Percentiles rank a stretch among this genome's conserved stretches.
These are phyloP conservation scores for Zhuliangozyma parablackwelliae DNA, from an alignment of 1,139 yeast species.

Conservation along the genomic window DNA sequence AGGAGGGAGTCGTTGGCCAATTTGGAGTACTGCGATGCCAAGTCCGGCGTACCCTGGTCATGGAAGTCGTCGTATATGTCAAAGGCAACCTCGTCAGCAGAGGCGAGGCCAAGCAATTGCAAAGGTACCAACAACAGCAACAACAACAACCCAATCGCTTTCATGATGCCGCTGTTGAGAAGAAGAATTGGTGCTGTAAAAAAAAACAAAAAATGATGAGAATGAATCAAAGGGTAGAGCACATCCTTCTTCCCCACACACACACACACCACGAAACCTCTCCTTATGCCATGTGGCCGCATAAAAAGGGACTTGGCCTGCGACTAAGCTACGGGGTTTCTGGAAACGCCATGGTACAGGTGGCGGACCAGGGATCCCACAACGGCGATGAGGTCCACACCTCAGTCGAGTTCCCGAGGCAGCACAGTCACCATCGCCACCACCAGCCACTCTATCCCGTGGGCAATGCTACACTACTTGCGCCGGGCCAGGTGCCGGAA, in stretches of 20 bases:
- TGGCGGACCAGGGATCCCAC: neutral
- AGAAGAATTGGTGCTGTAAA: no score
- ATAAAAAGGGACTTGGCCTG: constrained; percentile 35
- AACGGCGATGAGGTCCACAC: neutral
- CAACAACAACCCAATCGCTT: constrained; percentile 2
- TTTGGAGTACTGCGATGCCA: constrained; percentile 16
- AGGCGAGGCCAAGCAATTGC: neutral
- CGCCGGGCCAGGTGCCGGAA: no score
- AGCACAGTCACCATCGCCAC: neutral
- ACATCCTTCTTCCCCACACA: no score
- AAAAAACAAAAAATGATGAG: no score
- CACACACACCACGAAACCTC: no score
- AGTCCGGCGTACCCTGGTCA: constrained; percentile 1
- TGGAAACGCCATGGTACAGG: constrained; percentile 23
- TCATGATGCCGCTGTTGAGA: no score
- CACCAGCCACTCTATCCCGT: no score
- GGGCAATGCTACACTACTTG: no score
- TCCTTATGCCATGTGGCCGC: constrained; percentile 34
- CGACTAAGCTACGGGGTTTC: constrained; percentile 36
- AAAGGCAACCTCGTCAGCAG: constrained; percentile 8
- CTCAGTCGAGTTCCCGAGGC: neutral
- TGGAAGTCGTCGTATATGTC: constrained; percentile 5
- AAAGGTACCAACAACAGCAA: neutral
- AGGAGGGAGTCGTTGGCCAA: constrained; percentile 33
- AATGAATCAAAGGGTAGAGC: no score